A percentile compares a stretch with the other conserved stretches of the same genome.
phyloP scores from a whole-genome alignment of 805 yeast species.

The Ogataea methanolica region DNA sequence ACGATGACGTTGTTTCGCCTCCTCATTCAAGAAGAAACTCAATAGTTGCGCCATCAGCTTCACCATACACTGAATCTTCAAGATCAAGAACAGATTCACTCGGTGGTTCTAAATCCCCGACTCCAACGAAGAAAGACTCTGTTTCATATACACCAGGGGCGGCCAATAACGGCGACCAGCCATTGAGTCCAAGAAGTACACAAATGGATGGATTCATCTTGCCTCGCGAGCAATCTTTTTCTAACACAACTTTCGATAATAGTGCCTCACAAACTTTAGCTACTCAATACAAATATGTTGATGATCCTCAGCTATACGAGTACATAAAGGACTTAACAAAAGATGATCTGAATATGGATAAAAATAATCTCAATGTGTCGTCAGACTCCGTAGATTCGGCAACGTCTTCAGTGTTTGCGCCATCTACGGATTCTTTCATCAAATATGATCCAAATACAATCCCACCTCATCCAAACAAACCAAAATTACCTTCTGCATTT shows the following conservation, averaged over 20 bases:
- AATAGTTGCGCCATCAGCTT: conserved; percentile 2
- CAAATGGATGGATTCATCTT: conserved; percentile 10
- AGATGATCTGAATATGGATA: background rate
- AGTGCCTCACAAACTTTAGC: conserved; percentile 11
- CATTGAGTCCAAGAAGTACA: background rate
- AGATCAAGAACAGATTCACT: background rate
- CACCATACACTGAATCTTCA: background rate
- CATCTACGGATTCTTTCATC: conserved; percentile 20
- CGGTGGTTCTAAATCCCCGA: background rate
- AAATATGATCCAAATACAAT: conserved; percentile 38
- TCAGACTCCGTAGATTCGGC: background rate
- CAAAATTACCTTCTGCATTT: conserved; percentile 48
- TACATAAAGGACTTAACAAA: conserved; percentile 34
- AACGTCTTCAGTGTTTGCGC: conserved; percentile 18
- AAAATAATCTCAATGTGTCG: background rate
- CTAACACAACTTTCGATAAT: conserved; percentile 5
- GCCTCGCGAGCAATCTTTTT: conserved; percentile 4
- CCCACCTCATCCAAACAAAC: conserved; percentile 46
- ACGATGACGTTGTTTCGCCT: conserved; percentile 5
- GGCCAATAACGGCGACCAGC: background rate
- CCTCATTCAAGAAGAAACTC: conserved; percentile 5
- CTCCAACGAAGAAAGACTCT: background rate
- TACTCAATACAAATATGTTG: conserved; percentile 23
- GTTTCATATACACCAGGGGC: background rate
- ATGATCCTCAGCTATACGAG: conserved; percentile 44